Conservation (phyloP, 495 filamentous ascomycete genomes). For the Cercophora sp. region DNA sequence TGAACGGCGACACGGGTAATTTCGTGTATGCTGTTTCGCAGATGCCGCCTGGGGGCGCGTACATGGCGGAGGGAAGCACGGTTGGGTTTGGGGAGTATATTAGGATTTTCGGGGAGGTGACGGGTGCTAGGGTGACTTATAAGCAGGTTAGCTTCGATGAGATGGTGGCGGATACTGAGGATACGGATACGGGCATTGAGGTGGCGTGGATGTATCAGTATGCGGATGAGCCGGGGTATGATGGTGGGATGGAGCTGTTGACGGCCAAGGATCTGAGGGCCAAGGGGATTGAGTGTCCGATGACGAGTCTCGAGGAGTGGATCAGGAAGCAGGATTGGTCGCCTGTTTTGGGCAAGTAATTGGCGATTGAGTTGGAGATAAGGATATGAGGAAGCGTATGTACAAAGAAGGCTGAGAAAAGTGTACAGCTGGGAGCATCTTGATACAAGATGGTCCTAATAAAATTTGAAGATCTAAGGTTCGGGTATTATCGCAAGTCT, state of each 20-base stretch:
- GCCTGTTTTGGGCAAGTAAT: constrained; percentile 13
- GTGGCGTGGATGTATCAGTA: constrained; percentile 39
- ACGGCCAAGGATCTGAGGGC: constrained; percentile 37
- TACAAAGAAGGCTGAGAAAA: too few relatives aligned
- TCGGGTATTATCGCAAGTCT: too few relatives aligned
- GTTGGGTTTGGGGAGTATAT: constrained; percentile 28
- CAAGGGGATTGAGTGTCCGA: constrained; percentile 37
- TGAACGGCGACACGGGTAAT: constrained; percentile 36
- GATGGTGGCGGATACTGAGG: constrained; percentile 27
- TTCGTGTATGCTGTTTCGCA: constrained; percentile 42
- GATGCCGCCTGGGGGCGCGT: constrained; percentile 39
- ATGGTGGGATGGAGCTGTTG: constrained; percentile 35
- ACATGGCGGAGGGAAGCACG: constrained; percentile 37
- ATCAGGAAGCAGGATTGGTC: constrained; percentile 26
- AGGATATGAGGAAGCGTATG: too few relatives aligned
- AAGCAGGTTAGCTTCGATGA: constrained; percentile 35
- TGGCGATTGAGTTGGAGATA: too few relatives aligned
- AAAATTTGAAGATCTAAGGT: too few relatives aligned
- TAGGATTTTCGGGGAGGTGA: constrained; percentile 35
- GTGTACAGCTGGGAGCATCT: too few relatives aligned
- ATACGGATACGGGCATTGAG: constrained; percentile 33
- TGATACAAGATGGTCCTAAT: too few relatives aligned
- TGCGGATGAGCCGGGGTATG: constrained; percentile 37
- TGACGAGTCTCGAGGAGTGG: constrained; percentile 29
- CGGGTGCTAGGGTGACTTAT: constrained; percentile 22